Base-by-base conservation (phyloP, 257 asterid species). In the Parsonsia alboflavescens region DNA sequence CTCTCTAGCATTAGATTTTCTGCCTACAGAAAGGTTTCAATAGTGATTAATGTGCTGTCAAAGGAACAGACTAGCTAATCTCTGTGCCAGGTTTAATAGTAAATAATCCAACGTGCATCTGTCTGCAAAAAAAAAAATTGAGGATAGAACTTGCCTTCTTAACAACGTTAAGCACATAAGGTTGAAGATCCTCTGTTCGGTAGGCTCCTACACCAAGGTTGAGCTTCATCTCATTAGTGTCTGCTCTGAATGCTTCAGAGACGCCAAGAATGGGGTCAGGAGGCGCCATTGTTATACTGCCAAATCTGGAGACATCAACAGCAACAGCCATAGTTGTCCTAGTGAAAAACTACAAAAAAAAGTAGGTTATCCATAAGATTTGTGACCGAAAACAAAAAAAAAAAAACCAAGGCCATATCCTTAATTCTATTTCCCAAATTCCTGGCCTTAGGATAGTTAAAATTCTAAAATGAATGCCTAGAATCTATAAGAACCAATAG, bases 231-330 rank as follows among this genome's bases (percentile, higher is more conserved):
- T 92, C 99, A 73, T 85, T 22, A 10, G 88, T 88, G 81, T 94
- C 99, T n/a, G 97, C 97, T 83, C 69, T 89, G 84, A 94, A 94
- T 69, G 99, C 98, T 77, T 94, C 99, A 70, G 99, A 92, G 74
- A 94, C 99, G 57, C 97, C 98, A 56, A 94, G 97, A 77, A 94
- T 92, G 67, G 98, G 99, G 83, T 94, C 99, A 36, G 99, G 93
- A 66, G 99, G 99, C 69, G 99, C 97, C 99, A 94, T 89, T 44
- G 93, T 78, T 57, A 94, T 73, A 78, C 82, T 82, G 75, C 81
- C 87, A 77, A 92, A 94, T 62, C 84, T 87, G 80, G 99, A 94
- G 49, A 79, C 89, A 28, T 87, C 81, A 57, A 87, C 85, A 22
- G 96, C 84, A 73, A 85, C 80, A 16, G 79, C 45, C 96, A 90